phyloP scores from a whole-genome alignment of 306 rosid species.

The Coriaria nepalensis region DNA sequence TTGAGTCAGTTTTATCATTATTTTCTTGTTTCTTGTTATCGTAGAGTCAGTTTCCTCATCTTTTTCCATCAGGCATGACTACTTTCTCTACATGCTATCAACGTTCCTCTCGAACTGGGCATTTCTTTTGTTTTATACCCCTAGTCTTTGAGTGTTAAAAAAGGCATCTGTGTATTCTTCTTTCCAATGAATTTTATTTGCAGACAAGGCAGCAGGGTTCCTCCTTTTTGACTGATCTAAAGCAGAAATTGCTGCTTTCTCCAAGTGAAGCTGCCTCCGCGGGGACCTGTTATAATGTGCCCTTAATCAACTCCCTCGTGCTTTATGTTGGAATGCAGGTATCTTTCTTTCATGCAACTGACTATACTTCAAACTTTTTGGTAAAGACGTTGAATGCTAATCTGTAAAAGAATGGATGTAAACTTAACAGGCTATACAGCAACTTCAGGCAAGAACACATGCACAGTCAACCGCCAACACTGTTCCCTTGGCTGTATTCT shows the following conservation, averaged over 20 bases:
- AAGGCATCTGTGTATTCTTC: neutral
- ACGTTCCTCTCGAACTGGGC: too few relatives aligned
- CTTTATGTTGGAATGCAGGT: constrained; percentile 99
- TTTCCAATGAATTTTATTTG: constrained; percentile 5
- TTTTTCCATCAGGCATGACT: too few relatives aligned
- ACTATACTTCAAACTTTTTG: constrained; percentile 1
- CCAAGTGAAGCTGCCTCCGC: constrained; percentile 68
- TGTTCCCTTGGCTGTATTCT: constrained; percentile 54
- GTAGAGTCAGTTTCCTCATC: too few relatives aligned
- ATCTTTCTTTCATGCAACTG: constrained; percentile 6
- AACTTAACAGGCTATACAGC: constrained; percentile 74
- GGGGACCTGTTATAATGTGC: constrained; percentile 87
- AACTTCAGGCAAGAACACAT: constrained; percentile 65
- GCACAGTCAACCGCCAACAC: constrained; percentile 44
- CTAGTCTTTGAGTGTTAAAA: too few relatives aligned
- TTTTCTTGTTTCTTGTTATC: too few relatives aligned
- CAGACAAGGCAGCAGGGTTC: constrained; percentile 67
- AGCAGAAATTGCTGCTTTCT: constrained; percentile 72
- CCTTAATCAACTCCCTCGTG: constrained; percentile 87
- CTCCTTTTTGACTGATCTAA: constrained; percentile 65
- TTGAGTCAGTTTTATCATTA: too few relatives aligned
- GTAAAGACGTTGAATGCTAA: constrained; percentile 6
- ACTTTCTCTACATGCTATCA: too few relatives aligned
- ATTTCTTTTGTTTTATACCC: too few relatives aligned
- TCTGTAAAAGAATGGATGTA: neutral